Evolutionary conservation across 768 basidiomycete genomes (phyloP).

Genomic region (Leccinum disarticulatum): DNA sequence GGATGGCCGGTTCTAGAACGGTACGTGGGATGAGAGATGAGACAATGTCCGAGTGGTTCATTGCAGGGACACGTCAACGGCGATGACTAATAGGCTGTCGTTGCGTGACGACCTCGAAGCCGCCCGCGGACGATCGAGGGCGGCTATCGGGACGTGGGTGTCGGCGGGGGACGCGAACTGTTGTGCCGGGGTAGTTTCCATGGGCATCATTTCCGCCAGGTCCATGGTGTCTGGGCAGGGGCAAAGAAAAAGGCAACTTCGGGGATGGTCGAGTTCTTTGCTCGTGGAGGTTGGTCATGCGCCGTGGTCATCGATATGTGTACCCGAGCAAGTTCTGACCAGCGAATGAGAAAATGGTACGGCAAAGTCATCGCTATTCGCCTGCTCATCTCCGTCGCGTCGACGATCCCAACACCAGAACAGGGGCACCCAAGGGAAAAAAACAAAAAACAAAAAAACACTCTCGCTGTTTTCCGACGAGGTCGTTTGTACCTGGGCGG

Average conservation of each 20-base stretch:
- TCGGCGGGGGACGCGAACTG: neutral
- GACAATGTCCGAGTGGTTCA: neutral
- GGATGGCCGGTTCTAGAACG: conserved; percentile 1
- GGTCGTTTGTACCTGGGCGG: neutral
- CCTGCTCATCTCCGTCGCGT: conserved; percentile 2
- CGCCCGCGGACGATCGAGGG: conserved; percentile 15
- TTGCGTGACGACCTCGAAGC: conserved; percentile 26
- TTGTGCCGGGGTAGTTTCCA: neutral
- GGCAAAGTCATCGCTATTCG: neutral
- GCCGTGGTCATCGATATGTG: conserved; percentile 11
- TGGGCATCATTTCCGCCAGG: conserved; percentile 17
- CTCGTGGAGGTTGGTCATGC: conserved; percentile 11
- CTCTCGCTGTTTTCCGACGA: neutral
- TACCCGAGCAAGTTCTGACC: neutral
- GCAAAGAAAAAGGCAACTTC: neutral
- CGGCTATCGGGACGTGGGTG: conserved; percentile 12
- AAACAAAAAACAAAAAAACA: neutral
- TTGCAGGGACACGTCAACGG: conserved; percentile 1
- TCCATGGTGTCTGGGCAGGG: neutral
- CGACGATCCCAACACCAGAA: neutral
- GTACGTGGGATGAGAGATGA: neutral
- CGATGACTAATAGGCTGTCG: conserved; percentile 4
- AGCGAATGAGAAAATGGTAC: neutral
- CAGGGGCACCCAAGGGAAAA: neutral
- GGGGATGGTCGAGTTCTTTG: conserved; percentile 1